A percentile compares a stretch with the other conserved stretches of the same genome.
Evolutionary conservation across 257 asterid species (phyloP).

Genomic region (Solanum etuberosum): DNA sequence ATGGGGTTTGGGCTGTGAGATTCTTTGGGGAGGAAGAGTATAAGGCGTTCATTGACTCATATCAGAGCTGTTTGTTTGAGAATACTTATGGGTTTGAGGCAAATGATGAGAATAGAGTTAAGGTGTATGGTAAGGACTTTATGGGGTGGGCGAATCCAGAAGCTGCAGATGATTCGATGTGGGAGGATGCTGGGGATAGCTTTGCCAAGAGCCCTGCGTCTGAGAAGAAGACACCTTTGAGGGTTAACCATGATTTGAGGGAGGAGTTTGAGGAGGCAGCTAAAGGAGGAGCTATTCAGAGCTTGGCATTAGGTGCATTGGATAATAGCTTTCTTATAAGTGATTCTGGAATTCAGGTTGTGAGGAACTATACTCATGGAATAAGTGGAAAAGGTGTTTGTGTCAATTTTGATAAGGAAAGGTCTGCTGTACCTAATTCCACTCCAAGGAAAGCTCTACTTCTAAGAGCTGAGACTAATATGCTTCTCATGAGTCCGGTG

Average conservation of each 20-base stretch:
- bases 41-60: constrained; percentile 36
- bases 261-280: constrained; percentile 91
- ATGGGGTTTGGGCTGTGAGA: constrained; percentile 81
- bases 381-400: constrained; percentile 85
- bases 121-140: constrained; percentile 92
- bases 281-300: constrained; percentile 60
- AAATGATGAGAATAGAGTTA: constrained; percentile 62
- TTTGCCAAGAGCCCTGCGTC: constrained; percentile 25
- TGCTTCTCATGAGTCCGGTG: constrained; percentile 92
- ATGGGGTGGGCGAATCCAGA: constrained; percentile 92
- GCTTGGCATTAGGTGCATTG: constrained; percentile 86
- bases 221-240: constrained; percentile 29
- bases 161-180: constrained; percentile 80
- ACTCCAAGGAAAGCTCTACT: constrained; percentile 90
- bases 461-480: constrained; percentile 86
- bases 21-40: constrained; percentile 51
- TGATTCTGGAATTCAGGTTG: constrained; percentile 81
- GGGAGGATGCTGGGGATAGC: constrained; percentile 78
- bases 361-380: constrained; percentile 74
- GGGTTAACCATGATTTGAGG: constrained; percentile 38
- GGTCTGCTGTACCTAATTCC: constrained; percentile 18
- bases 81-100: constrained; percentile 77
- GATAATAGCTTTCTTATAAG: constrained; percentile 90
- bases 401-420: constrained; percentile 57
- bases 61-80: constrained; percentile 67